Conservation (phyloP, 768 basidiomycete genomes). For the Sarcodon sp. region DNA sequence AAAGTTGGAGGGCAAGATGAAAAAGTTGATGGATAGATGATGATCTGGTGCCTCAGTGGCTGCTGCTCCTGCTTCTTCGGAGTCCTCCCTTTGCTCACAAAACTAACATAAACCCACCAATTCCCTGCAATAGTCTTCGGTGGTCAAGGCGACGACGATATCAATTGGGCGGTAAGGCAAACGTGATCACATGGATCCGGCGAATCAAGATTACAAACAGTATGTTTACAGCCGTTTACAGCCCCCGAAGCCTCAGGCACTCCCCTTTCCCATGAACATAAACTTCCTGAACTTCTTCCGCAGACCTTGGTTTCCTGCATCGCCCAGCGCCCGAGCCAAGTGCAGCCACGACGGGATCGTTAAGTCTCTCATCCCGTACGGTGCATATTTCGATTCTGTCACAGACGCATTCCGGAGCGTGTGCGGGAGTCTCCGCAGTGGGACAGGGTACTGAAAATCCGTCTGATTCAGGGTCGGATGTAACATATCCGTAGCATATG, state of each 20-base stretch:
- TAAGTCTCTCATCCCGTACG: slow-evolving; percentile 65
- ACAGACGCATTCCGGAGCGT: slow-evolving; percentile 27
- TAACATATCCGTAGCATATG: slow-evolving; percentile 33
- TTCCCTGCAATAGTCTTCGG: slow-evolving; percentile 18
- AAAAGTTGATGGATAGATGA: not conserved
- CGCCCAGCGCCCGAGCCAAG: slow-evolving; percentile 50
- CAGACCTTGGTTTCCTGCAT: slow-evolving; percentile 35
- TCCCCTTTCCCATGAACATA: slow-evolving; percentile 51
- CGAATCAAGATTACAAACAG: too few relatives aligned
- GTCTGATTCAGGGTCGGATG: slow-evolving; percentile 25
- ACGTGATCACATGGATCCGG: too few relatives aligned
- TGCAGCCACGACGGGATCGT: slow-evolving; percentile 66
- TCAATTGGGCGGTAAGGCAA: too few relatives aligned
- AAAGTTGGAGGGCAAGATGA: slow-evolving; percentile 7
- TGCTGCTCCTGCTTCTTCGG: too few relatives aligned
- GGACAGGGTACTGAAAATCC: slow-evolving; percentile 36
- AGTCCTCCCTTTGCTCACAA: too few relatives aligned
- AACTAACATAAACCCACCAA: too few relatives aligned
- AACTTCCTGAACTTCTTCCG: slow-evolving; percentile 53
- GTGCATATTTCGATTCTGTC: slow-evolving; percentile 41
- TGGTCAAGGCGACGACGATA: slow-evolving; percentile 37
- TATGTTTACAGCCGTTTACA: not conserved
- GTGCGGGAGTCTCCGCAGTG: slow-evolving; percentile 39
- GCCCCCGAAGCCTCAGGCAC: slow-evolving; percentile 5
- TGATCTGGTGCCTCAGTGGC: too few relatives aligned